Evolutionary conservation across 2,329 filamentous ascomycete species (phyloP).

Genomic region (Huntiella decipiens): DNA sequence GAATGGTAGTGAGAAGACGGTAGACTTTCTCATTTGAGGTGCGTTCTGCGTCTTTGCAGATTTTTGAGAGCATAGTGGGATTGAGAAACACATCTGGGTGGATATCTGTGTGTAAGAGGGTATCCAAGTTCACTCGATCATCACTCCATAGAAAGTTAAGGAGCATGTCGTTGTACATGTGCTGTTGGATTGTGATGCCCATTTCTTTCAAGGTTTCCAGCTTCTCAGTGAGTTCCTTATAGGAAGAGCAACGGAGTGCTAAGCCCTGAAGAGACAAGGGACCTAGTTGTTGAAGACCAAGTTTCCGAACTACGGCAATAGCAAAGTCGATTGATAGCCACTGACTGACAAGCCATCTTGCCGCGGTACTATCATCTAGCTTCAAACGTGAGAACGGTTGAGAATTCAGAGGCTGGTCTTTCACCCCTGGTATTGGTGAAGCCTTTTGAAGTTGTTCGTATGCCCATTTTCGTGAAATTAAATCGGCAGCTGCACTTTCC

Average conservation of each 20-base stretch:
- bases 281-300: constrained; percentile 55
- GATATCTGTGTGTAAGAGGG: constrained; percentile 29
- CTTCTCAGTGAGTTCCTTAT: constrained; percentile 1
- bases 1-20: constrained; percentile 26
- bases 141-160: constrained; percentile 18
- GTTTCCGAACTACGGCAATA: constrained; percentile 47
- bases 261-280: constrained; percentile 62
- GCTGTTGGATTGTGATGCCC: constrained; percentile 40
- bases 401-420: too few relatives aligned
- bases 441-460: neutral
- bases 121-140: constrained; percentile 15
- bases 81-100: constrained; percentile 39
- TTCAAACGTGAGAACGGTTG: too few relatives aligned
- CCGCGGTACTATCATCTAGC: constrained; percentile 49
- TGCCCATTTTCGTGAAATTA: neutral
- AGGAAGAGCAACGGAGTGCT: constrained; percentile 31
- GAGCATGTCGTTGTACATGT: constrained; percentile 17
- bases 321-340: constrained; percentile 56
- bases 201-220: constrained; percentile 17
- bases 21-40: constrained; percentile 19
- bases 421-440: too few relatives aligned
- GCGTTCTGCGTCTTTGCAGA: constrained; percentile 17
- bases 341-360: constrained; percentile 58
- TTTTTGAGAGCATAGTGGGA: constrained; percentile 20
- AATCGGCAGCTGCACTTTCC: constrained; percentile 18